Base-by-base conservation (phyloP, 2,329 filamentous ascomycete genomes). In the Monosporascus sp. region DNA sequence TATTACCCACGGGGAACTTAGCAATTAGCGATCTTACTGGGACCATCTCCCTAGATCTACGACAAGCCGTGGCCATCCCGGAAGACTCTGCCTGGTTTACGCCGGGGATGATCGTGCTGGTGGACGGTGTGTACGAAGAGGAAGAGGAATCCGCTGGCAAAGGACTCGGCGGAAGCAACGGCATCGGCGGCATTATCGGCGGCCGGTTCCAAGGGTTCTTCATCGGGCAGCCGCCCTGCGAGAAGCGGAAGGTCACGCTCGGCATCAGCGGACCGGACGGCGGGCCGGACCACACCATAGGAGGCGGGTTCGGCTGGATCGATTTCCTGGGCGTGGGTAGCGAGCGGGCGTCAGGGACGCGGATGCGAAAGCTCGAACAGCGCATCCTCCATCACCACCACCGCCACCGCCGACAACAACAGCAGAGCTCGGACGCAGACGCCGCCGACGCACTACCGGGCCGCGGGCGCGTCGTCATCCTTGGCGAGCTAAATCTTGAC, bases 91-190 rank as follows among this genome's bases (percentile, higher is more conserved):
- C 89, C 4, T 99, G 91, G 88, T 97, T 97, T 66, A 85, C 87
- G 5, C 92, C 94, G 0, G 95, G 95, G 3, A 97, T 97, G 91
- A 89, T 99, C 48, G 89, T 97, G 3, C 79, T 99, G 0, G 84
- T 97, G 0, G 94, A 99, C 64, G 94, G 94, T 7, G 85, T 93
- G n/a, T 99, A 99, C 65, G 91, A 96, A 68, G 94, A 97, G 68
- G 91, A 96, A 62, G 90, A 91, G 56, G 81, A 86, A 57, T 85
- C 83, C 20, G 74, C 78, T 2, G 85, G 86, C 17, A 86, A 85
- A 20, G 85, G 83, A 0, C 77, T 95, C 5, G 88, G 89, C 49
- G 87, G 88, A 5, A 88, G 84, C 58, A 87, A 84, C 48, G 93
- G 93, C 43, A 85, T 97, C 26, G 93, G 93, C 41, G 93, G 92